Evolutionary conservation across 2,329 filamentous ascomycete genomes (phyloP).

Genomic region (Stromatinia cepivora): DNA sequence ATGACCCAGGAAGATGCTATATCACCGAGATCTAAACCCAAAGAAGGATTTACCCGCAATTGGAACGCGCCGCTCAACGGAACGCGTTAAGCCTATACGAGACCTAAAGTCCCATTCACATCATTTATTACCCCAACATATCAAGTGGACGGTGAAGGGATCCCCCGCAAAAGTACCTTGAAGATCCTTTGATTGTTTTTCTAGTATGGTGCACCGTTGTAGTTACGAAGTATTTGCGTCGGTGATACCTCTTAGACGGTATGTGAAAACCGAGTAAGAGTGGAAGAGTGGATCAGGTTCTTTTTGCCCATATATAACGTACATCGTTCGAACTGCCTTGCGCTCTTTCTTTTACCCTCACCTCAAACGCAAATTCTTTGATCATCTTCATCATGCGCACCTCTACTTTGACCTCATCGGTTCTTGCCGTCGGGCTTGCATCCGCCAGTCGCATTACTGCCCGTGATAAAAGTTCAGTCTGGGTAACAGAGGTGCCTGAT

Average conservation of each 20-base stretch:
- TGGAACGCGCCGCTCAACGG: too few species aligned
- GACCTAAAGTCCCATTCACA: not conserved
- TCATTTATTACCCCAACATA: not conserved
- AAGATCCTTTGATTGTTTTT: not conserved
- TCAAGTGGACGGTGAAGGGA: slow-evolving; percentile 6
- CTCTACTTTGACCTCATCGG: slow-evolving; percentile 10
- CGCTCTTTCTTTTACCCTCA: not conserved
- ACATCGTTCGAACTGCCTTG: not conserved
- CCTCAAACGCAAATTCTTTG: slow-evolving; percentile 8
- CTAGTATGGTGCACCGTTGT: not conserved
- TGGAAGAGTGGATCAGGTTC: not conserved
- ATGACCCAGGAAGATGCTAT: not conserved
- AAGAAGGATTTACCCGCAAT: too few species aligned
- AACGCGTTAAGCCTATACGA: too few species aligned
- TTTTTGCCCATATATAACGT: slow-evolving; percentile 6
- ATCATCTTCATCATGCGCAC: slow-evolving; percentile 10
- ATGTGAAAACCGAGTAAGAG: not conserved
- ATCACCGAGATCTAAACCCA: not conserved
- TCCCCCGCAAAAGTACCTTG: not conserved
- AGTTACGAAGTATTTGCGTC: not conserved
- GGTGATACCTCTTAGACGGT: not conserved
- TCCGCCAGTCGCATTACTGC: not conserved
- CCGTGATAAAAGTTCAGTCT: slow-evolving; percentile 25
- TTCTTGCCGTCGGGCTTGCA: slow-evolving; percentile 8
- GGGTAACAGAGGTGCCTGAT: slow-evolving; percentile 31